Evolutionary conservation across 768 basidiomycete species (phyloP).

Genomic region (Podaxis mareebaensis): DNA sequence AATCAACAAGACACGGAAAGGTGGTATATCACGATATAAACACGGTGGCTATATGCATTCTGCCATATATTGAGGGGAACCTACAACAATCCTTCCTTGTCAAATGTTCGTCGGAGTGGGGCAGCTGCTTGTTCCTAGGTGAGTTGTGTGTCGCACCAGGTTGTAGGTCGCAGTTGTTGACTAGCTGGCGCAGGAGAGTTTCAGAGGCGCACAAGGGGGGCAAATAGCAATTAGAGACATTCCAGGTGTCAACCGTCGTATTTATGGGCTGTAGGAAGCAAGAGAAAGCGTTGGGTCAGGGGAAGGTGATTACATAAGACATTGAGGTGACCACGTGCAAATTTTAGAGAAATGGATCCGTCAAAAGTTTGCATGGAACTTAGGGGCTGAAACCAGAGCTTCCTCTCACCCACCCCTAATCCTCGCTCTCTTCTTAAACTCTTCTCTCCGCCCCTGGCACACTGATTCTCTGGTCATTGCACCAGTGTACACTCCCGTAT

Average conservation of each 20-base stretch:
- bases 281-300: background rate
- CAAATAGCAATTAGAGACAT: background rate
- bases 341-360: constrained; percentile 5
- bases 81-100: background rate
- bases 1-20: background rate
- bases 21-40: background rate
- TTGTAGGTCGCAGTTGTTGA: no score
- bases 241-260: background rate
- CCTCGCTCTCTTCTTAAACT: constrained; percentile 3
- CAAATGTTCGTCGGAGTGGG: background rate
- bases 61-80: background rate
- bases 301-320: constrained; percentile 4
- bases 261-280: background rate
- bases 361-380: constrained; percentile 14
- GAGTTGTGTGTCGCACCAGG: no score
- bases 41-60: background rate
- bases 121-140: no score
- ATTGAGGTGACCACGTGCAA: constrained; percentile 13
- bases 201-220: background rate
- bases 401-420: constrained; percentile 9
- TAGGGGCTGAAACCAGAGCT: constrained; percentile 13
- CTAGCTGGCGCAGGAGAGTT: background rate
- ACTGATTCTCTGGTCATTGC: background rate
- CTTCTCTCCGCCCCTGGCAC: background rate
- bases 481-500: background rate